Evolutionary conservation across 2,329 filamentous ascomycete species (phyloP), one percentile per base, ranked within the genome.

Genomic region (Coniochaeta ligniaria): DNA sequence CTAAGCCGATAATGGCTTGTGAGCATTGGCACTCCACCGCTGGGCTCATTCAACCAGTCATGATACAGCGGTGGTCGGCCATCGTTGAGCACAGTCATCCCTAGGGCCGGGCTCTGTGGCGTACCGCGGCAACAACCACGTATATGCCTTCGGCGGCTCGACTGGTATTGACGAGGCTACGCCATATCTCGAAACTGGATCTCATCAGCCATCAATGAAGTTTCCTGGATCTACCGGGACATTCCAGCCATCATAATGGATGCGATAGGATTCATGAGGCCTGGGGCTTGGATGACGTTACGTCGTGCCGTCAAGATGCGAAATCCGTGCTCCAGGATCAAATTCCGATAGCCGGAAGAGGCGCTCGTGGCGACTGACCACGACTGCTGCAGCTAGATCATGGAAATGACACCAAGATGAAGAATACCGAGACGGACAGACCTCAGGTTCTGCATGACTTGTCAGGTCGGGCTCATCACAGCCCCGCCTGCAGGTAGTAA

Each of bases 161-260:
- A 99, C 72, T 94, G 98, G 75, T 98, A 96, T 72, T 0, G 95
- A 99, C 73, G 95, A 99, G 78, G 90, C 99, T 99, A 99, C 77
- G 99, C 71, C 95, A 31, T 36, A 14, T 33, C 31, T 36, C 38
- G 38, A n/a, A 9, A 41, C 16, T 41, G 38, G 38, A 41, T 41
- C 16, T n/a, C 38, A 16, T 89, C 63, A 93, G 89, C 64, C 87
- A 95, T 67, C 91, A 95, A 73, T 99, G 95, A 95, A 95, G 86
- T 66, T 79, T 99, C 58, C 93, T 99, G 22, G 95, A 98, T 76
- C 75, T 99, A 96, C 78, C 95, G 94, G 35, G 94, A 98, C 75
- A 98, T 98, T 65, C 94, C 94, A 4, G 94, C 94, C 16, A 94
- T 98, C 57, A 87, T 95, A 66, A 98, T 98, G 95, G 94, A 93